phyloP scores from a whole-genome alignment of 345 rosid species.

The Xanthoceras sorbifolium region DNA sequence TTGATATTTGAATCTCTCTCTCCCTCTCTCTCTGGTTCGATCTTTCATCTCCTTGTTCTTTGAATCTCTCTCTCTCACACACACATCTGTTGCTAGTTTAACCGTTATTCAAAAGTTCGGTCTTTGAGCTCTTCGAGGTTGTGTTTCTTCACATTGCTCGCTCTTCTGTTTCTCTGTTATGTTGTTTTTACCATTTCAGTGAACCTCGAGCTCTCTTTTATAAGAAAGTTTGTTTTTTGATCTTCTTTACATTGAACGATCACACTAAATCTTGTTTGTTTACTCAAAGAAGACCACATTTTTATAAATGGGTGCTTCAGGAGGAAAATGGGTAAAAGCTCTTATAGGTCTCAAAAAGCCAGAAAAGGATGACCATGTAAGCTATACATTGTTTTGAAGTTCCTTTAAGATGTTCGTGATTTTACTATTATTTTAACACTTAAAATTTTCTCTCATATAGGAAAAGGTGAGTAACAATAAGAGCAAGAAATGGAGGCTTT shows the following conservation, averaged over 20 bases:
- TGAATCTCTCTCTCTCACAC: not conserved
- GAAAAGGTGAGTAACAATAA: constrained; percentile 45
- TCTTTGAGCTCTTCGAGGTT: constrained; percentile 15
- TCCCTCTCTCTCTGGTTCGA: constrained; percentile 2
- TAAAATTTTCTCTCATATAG: constrained; percentile 19
- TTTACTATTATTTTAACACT: not conserved
- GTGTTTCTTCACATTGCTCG: not conserved
- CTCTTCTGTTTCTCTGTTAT: not conserved
- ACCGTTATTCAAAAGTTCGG: constrained; percentile 4
- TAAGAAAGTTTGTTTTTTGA: not conserved
- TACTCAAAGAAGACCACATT: not conserved
- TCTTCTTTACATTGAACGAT: not conserved
- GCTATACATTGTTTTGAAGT: constrained; percentile 8
- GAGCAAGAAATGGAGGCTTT: constrained; percentile 83
- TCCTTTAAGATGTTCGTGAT: not conserved
- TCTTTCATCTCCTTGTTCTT: not conserved
- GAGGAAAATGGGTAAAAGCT: constrained; percentile 91
- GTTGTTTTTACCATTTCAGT: not conserved
- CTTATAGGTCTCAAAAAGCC: constrained; percentile 69
- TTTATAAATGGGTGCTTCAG: constrained; percentile 89
- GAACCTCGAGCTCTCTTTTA: not conserved
- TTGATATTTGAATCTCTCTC: not conserved
- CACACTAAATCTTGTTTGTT: not conserved
- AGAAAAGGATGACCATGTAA: constrained; percentile 63
- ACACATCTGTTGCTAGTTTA: not conserved